Conservation (phyloP, 768 basidiomycete species). For the Boletus bicolor region DNA sequence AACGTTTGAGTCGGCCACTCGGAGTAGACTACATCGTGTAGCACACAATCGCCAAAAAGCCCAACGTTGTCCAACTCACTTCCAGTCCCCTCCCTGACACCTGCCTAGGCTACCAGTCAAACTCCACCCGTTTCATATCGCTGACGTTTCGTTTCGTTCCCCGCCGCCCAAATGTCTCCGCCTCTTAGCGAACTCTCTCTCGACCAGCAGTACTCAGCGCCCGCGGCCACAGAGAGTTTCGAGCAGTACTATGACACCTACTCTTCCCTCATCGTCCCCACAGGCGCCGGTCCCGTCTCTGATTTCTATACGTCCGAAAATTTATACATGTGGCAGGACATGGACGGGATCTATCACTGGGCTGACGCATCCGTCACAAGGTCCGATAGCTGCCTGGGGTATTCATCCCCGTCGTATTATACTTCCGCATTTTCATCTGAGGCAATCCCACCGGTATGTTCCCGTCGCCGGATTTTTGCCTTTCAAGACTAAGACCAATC, state of each 20-base stretch:
- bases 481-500: conserved; percentile 2
- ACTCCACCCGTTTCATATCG: conserved; percentile 24
- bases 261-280: conserved; percentile 15
- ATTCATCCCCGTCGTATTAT: conserved; percentile 17
- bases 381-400: conserved; percentile 24
- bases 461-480: neutral
- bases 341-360: conserved; percentile 28
- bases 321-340: conserved; percentile 28
- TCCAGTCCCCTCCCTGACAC: conserved; percentile 2
- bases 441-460: conserved; percentile 17
- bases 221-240: conserved; percentile 7
- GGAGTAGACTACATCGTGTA: conserved; percentile 23
- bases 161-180: conserved; percentile 21
- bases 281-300: conserved; percentile 6
- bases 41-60: neutral
- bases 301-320: conserved; percentile 30
- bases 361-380: conserved; percentile 23
- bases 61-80: conserved; percentile 13
- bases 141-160: conserved; percentile 18
- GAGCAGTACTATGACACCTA: conserved; percentile 27
- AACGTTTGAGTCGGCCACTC: conserved; percentile 11
- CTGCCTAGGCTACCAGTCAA: neutral
- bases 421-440: conserved; percentile 16
- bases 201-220: conserved; percentile 17
- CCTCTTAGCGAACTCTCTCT: conserved; percentile 19